phyloP scores from a whole-genome alignment of 306 rosid genomes.

The Rosa persica region DNA sequence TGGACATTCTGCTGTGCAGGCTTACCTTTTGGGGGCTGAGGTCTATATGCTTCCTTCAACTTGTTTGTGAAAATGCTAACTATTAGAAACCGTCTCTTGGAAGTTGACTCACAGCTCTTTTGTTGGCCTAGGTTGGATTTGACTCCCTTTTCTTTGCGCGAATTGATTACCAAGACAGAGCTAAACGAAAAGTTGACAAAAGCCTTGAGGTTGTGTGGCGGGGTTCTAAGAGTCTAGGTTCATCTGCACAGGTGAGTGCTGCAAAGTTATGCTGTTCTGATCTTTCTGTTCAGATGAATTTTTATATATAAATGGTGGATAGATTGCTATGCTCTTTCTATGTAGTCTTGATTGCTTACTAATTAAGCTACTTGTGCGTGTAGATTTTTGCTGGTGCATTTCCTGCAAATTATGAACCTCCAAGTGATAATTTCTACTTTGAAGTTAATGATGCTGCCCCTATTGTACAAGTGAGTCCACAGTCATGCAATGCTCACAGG shows the following conservation, averaged over 20 bases:
- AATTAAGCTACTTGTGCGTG: constrained; percentile 1
- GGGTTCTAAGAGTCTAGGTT: constrained; percentile 39
- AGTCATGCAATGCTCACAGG: constrained; percentile 13
- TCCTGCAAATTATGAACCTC: constrained; percentile 79
- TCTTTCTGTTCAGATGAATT: not conserved
- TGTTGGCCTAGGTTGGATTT: constrained; percentile 37
- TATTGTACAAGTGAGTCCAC: constrained; percentile 57
- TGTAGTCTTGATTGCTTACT: not conserved
- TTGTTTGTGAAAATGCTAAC: not conserved
- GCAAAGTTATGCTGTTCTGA: not conserved
- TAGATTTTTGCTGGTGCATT: constrained; percentile 77
- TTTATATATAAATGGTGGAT: not conserved
- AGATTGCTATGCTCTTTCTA: not conserved
- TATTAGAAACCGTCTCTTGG: not conserved
- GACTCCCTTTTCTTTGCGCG: constrained; percentile 42
- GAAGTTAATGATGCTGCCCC: constrained; percentile 65
- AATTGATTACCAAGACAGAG: constrained; percentile 49
- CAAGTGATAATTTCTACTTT: constrained; percentile 49
- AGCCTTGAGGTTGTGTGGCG: constrained; percentile 47
- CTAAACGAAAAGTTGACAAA: constrained; percentile 31
- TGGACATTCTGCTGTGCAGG: constrained; percentile 91
- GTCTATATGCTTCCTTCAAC: constrained; percentile 25
- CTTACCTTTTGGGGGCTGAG: constrained; percentile 75
- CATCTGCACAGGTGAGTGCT: constrained; percentile 37
- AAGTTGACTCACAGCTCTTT: not conserved